These are phyloP conservation scores for Venturia carpophila DNA, from an alignment of 2,329 filamentous ascomycete genomes.

Conservation along the genomic window DNA sequence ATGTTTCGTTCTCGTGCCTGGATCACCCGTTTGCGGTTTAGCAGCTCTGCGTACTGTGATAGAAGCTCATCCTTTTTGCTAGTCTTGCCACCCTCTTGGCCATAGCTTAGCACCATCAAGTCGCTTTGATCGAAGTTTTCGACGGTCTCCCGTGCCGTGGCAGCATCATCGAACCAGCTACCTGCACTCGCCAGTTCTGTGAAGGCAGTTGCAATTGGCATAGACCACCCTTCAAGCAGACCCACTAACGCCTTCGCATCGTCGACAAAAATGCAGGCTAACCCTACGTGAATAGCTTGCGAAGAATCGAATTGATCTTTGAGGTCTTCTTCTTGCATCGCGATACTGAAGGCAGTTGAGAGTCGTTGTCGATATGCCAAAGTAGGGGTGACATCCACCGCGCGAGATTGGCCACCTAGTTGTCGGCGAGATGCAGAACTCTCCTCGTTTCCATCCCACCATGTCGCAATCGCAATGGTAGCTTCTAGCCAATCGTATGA, in stretches of 20 bases:
- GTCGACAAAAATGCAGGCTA: conserved; percentile 76
- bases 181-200: conserved; percentile 78
- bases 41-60: conserved; percentile 58
- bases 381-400: conserved; percentile 46
- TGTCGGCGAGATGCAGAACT: conserved; percentile 37
- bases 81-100: conserved; percentile 48
- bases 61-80: conserved; percentile 74
- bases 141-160: conserved; percentile 37
- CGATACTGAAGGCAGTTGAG: conserved; percentile 57
- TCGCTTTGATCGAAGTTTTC: conserved; percentile 74
- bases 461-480: conserved; percentile 70
- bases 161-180: conserved; percentile 61
- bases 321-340: conserved; percentile 53
- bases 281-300: conserved; percentile 68
- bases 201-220: conserved; percentile 67
- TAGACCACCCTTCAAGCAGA: conserved; percentile 70
- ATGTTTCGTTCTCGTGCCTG: conserved; percentile 22
- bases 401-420: conserved; percentile 33
- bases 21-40: conserved; percentile 27
- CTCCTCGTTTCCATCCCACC: conserved; percentile 79
- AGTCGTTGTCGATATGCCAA: conserved; percentile 69
- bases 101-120: conserved; percentile 70
- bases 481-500: conserved; percentile 92
- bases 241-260: conserved; percentile 69
- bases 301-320: conserved; percentile 63